Percentiles rank a stretch among this genome's conserved stretches.
Conservation (phyloP, 2,329 filamentous ascomycete genomes). For the Aspergillus sp. region DNA sequence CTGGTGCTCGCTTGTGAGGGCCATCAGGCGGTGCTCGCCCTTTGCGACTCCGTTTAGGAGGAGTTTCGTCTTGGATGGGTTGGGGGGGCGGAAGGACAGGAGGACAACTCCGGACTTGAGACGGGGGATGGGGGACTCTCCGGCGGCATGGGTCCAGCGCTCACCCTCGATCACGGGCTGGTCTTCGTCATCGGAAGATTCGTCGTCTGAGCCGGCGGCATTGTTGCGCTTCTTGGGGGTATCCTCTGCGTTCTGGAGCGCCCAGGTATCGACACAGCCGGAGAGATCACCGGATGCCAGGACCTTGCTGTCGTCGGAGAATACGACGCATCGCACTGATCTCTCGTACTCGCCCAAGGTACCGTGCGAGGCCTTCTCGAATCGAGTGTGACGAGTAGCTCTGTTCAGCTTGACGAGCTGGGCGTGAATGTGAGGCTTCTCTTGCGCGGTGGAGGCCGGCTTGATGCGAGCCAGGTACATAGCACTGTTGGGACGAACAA, state of each 20-base stretch:
- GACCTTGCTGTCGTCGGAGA: slow-evolving; percentile 78
- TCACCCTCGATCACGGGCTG: slow-evolving; percentile 58
- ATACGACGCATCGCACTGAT: slow-evolving; percentile 71
- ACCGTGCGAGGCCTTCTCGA: slow-evolving; percentile 59
- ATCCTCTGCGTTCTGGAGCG: slow-evolving; percentile 57
- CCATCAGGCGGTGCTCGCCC: slow-evolving; percentile 56
- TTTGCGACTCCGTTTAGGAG: slow-evolving; percentile 53
- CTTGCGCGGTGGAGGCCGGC: slow-evolving; percentile 41
- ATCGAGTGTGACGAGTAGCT: slow-evolving; percentile 32
- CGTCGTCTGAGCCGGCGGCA: slow-evolving; percentile 50
- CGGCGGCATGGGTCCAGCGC: slow-evolving; percentile 75
- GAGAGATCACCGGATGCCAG: slow-evolving; percentile 78
- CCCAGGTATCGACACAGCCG: slow-evolving; percentile 85
- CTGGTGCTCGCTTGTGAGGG: slow-evolving; percentile 66
- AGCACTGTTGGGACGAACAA: slow-evolving; percentile 62
- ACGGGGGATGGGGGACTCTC: slow-evolving; percentile 68
- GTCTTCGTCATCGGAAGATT: slow-evolving; percentile 52
- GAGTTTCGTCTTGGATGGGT: slow-evolving; percentile 23
- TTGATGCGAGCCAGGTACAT: slow-evolving; percentile 57
- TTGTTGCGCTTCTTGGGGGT: slow-evolving; percentile 47
- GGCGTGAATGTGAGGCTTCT: slow-evolving; percentile 46
- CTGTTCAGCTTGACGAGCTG: slow-evolving; percentile 47
- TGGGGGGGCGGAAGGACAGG: slow-evolving; percentile 64
- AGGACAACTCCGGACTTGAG: slow-evolving; percentile 66
- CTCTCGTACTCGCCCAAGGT: slow-evolving; percentile 75